Evolutionary conservation across 2,329 filamentous ascomycete species (phyloP).

Genomic region (Helotiales sp.): DNA sequence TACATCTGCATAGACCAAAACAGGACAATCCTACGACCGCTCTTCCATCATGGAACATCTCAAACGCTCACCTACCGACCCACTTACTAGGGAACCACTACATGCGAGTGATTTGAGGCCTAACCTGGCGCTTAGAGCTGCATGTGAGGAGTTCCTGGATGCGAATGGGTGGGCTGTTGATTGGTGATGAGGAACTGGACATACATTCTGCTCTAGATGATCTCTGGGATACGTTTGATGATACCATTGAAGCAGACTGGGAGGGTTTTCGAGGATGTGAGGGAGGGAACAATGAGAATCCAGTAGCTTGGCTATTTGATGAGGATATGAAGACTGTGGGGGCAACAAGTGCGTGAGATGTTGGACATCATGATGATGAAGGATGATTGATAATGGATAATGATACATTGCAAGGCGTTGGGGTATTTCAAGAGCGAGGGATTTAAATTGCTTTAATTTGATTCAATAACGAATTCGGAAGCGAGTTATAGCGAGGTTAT

Average conservation of each 20-base stretch:
- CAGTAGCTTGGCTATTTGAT: too few relatives aligned
- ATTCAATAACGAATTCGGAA: too few relatives aligned
- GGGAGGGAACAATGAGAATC: too few relatives aligned
- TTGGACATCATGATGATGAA: too few relatives aligned
- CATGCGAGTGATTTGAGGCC: conserved; percentile 69
- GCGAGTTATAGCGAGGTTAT: too few relatives aligned
- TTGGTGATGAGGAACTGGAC: conserved; percentile 53
- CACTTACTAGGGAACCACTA: conserved; percentile 78
- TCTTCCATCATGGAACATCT: conserved; percentile 84
- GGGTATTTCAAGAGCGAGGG: too few relatives aligned
- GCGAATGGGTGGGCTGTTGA: conserved; percentile 92
- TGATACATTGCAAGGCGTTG: too few relatives aligned
- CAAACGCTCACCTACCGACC: conserved; percentile 72
- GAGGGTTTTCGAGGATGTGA: too few relatives aligned
- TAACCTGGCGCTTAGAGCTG: conserved; percentile 78
- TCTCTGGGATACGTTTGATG: not conserved
- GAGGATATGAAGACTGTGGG: too few relatives aligned
- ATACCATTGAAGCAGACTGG: not conserved
- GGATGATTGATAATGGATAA: too few relatives aligned
- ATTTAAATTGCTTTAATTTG: too few relatives aligned
- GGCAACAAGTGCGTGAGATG: too few relatives aligned
- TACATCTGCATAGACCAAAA: conserved; percentile 66
- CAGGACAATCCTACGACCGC: conserved; percentile 88
- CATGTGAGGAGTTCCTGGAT: conserved; percentile 81
- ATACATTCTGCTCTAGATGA: not conserved